phyloP scores from a whole-genome alignment of 2,329 filamentous ascomycete species.

The Xylaria sp. region DNA sequence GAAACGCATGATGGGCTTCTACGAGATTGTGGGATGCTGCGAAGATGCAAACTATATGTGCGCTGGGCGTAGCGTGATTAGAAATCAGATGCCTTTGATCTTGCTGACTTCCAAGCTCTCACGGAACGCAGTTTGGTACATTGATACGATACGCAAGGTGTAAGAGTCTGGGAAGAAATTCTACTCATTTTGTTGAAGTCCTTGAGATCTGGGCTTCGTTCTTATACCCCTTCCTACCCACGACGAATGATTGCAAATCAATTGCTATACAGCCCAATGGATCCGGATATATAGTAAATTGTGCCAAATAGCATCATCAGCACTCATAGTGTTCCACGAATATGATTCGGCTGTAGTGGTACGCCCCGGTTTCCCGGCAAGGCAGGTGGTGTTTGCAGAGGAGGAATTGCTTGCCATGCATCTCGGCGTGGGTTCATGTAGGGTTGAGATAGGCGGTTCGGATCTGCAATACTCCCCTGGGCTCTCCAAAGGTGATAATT shows the following conservation, averaged over 20 bases:
- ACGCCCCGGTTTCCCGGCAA: constrained; percentile 32
- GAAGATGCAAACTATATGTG: constrained; percentile 5
- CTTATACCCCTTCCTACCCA: constrained; percentile 12
- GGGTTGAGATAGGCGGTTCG: constrained; percentile 28
- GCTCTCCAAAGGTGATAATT: constrained; percentile 22
- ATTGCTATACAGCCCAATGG: constrained; percentile 5
- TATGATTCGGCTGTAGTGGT: constrained; percentile 30
- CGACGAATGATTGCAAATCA: constrained; percentile 27
- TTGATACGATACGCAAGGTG: neutral
- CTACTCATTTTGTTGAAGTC: neutral
- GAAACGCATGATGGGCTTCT: constrained; percentile 69
- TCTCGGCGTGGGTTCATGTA: constrained; percentile 23
- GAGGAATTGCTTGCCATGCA: constrained; percentile 17
- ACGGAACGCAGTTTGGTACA: neutral
- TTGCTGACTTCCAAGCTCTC: neutral
- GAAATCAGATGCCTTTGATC: constrained; percentile 10
- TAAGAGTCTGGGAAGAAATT: neutral
- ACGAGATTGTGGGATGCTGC: neutral
- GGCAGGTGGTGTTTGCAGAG: constrained; percentile 35
- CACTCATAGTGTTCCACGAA: constrained; percentile 3
- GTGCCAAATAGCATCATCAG: constrained; percentile 38
- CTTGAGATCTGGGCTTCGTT: neutral
- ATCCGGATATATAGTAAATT: constrained; percentile 16
- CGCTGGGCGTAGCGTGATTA: constrained; percentile 12
- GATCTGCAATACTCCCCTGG: constrained; percentile 16